A percentile compares a stretch with the other conserved stretches of the same genome.
Conservation (phyloP, 805 yeast species). For the Ogataea philodendri region DNA sequence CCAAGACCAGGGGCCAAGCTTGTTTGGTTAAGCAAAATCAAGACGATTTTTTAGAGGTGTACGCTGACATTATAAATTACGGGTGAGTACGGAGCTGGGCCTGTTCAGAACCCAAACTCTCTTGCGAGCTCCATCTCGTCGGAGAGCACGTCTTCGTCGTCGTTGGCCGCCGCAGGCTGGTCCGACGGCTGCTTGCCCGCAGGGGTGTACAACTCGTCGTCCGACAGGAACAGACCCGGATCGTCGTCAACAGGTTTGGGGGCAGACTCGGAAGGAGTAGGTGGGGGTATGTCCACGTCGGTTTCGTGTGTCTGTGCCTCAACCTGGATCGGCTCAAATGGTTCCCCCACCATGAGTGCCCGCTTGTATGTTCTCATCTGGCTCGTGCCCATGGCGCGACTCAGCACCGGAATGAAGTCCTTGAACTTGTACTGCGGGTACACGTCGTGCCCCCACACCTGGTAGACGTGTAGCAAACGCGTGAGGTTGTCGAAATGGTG, state of each 20-base stretch:
- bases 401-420: slow-evolving; percentile 60
- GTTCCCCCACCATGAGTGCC: slow-evolving; percentile 36
- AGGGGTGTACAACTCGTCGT: slow-evolving; percentile 22
- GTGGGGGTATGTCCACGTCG: too few species aligned
- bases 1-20: slow-evolving; percentile 1
- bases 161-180: slow-evolving; percentile 25
- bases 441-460: slow-evolving; percentile 71
- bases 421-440: slow-evolving; percentile 78
- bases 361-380: slow-evolving; percentile 43
- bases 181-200: slow-evolving; percentile 1
- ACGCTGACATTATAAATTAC: slow-evolving; percentile 6
- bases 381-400: slow-evolving; percentile 45
- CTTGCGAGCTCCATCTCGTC: slow-evolving; percentile 24
- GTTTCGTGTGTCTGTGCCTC: slow-evolving; percentile 6
- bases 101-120: slow-evolving; percentile 8
- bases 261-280: too few species aligned
- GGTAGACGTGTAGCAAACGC: slow-evolving; percentile 54
- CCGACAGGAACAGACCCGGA: slow-evolving; percentile 13
- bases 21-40: slow-evolving; percentile 5
- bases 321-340: slow-evolving; percentile 3
- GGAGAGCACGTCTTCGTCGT: slow-evolving; percentile 28
- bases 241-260: too few species aligned
- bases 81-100: slow-evolving; percentile 3
- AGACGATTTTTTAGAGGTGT: slow-evolving; percentile 3
- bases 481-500: slow-evolving; percentile 50